Conservation (phyloP, 2,329 filamentous ascomycete genomes). For the Boeremia exigua region DNA sequence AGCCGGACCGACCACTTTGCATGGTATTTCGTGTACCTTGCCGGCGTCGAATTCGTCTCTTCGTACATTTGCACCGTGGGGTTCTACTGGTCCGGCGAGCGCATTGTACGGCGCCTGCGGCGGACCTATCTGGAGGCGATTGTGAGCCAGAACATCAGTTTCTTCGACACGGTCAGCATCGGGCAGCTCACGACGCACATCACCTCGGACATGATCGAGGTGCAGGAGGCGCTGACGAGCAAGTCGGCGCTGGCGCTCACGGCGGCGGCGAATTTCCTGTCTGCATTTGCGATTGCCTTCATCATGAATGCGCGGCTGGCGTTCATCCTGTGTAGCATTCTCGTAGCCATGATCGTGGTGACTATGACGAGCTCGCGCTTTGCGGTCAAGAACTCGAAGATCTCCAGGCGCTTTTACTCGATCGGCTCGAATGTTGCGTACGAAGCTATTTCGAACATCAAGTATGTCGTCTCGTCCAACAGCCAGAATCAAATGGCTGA, state of each 20-base stretch:
- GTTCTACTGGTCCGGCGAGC: constrained; percentile 73
- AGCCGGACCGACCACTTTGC: constrained; percentile 40
- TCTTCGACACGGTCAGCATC: constrained; percentile 82
- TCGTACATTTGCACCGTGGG: constrained; percentile 78
- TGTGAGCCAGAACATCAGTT: constrained; percentile 51
- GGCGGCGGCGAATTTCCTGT: constrained; percentile 66
- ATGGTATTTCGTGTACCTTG: constrained; percentile 50
- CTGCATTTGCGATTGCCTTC: constrained; percentile 91
- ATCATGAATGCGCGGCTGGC: too few relatives aligned
- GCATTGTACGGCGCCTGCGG: constrained; percentile 54
- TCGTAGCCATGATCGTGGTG: too few relatives aligned
- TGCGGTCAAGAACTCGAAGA: too few relatives aligned
- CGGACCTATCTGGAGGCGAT: constrained; percentile 69
- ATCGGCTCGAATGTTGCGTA: too few relatives aligned
- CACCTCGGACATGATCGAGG: constrained; percentile 90
- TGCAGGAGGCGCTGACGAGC: constrained; percentile 81
- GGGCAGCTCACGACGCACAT: constrained; percentile 96
- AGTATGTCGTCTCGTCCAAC: too few relatives aligned
- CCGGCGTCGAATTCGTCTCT: constrained; percentile 46
- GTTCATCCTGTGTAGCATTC: too few relatives aligned
- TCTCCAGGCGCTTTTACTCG: too few relatives aligned
- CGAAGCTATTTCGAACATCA: too few relatives aligned
- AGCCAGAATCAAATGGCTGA: too few relatives aligned
- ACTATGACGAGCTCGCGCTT: too few relatives aligned
- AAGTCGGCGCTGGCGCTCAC: constrained; percentile 44